Percentiles rank a stretch among this genome's conserved stretches.
These are phyloP conservation scores for Candolleomyces eurysporus DNA, from an alignment of 768 basidiomycete species.

Conservation along the genomic window DNA sequence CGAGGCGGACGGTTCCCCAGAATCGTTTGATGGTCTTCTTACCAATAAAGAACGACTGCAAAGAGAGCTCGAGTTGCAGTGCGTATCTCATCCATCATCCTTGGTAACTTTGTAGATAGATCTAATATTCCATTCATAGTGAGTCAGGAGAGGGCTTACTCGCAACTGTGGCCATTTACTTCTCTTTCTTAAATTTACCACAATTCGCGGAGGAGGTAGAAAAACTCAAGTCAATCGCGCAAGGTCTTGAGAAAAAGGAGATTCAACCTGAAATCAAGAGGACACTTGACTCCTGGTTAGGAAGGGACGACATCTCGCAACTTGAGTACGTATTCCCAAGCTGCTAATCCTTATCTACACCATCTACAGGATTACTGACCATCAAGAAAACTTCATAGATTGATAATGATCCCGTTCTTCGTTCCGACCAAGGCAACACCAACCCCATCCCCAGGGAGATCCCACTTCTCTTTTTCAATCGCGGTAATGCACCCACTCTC, in stretches of 20 bases:
- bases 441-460: neutral
- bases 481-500: conserved; percentile 33
- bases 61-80: too few relatives aligned
- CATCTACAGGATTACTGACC: neutral
- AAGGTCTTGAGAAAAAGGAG: neutral
- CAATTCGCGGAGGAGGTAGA: neutral
- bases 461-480: conserved; percentile 10
- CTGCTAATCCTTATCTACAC: too few relatives aligned
- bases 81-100: too few relatives aligned
- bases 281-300: neutral
- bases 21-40: conserved; percentile 2
- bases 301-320: neutral
- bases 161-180: neutral
- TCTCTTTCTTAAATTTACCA: neutral
- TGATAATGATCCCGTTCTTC: conserved; percentile 4
- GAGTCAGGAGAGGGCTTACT: neutral
- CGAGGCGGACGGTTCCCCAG: conserved; percentile 4
- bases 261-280: neutral
- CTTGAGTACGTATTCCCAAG: conserved; percentile 1
- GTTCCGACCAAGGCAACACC: neutral
- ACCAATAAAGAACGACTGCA: neutral
- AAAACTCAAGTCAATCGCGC: neutral
- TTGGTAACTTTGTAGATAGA: too few relatives aligned
- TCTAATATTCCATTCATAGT: neutral
- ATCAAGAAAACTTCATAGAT: neutral